Evolutionary conservation across 2,329 filamentous ascomycete species (phyloP), one percentile per base, ranked within the genome.

Genomic region (Ceratocystis cacaofunesta): DNA sequence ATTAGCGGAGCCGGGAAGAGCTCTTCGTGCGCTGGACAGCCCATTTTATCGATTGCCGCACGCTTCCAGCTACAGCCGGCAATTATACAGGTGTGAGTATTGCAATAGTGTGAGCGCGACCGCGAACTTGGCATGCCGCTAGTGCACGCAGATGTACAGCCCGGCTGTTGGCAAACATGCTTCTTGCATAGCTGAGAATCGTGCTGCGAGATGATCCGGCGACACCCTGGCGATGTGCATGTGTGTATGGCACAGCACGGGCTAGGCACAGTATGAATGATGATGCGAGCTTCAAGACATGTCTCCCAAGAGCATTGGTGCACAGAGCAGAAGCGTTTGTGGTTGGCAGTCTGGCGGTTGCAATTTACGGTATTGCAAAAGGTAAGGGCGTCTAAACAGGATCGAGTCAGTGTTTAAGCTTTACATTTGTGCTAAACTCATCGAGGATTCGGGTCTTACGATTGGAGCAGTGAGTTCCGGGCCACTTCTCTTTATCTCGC

Each of bases 91-190:
- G 48, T 66, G 48, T 66, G 64, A 8, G 17, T 15, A n/a, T 8
- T 19, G 12, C 60, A 66, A 19, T 46, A 63, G 46, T 25, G 43
- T 6, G 44, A 57, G 17, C 58, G 62, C 17, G 61, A 62, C 15
- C 25, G 22, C 5, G 17, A 43, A 25, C 52, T 43, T 19, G 61
- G 52, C 8, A 60, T 46, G 17, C 17, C 17, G 30, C 57, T 22
- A 22, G 36, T 36, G n/a, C 41, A 46, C 15, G 55, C 28, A 3
- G 28, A 57, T 10, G 28, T 57, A 48, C 65, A 67, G 2, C 44
- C 55, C 1, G 43, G 43, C 19, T 67, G 48, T 10, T 58, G 44
- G 32, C 65, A 66, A 15, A 58, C 48, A 12, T 66, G 65, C n/a
- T 19, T 58, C 3, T 32, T 32, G 19, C 65, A 66, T 30, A 63